Base-by-base conservation (phyloP, 257 asterid genomes). In the Solanum sejunctum region DNA sequence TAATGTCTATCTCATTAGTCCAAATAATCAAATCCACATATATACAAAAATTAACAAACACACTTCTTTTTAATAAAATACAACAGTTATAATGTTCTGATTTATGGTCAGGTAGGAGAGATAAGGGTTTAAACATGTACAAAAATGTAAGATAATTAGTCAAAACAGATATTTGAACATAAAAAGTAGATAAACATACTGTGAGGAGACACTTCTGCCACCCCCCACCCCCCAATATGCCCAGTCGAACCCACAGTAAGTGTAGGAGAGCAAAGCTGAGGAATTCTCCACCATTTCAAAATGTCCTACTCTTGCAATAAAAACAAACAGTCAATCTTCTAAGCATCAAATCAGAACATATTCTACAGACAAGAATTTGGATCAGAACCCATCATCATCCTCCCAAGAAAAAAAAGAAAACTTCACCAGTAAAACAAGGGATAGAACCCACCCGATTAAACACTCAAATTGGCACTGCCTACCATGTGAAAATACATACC, bases 381-480 rank as follows among this genome's bases (percentile, higher is more conserved):
- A 70, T n/a, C 49, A 57, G 78, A 39, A 70, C 7, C 28, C 78
- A 70, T 69, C 51, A 36, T 20, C 77, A 69, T 1, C 77, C 26
- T 69, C 77, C 15, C 9, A 36, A 69, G 36, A 32, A 61, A 23
- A 15, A 32, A 21, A 69, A 3, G 47, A 21, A 23, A 16, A 28
- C 52, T 49, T 82, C 79, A 10, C n/a, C 18, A 79, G 55, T 63
- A 63, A 15, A 84, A 52, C 67, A 60, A 67, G 39, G 78, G 18
- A 49, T 61, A 61, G n/a, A 26, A 55, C 84, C 82, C 80, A 73
- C 86, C 80, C 88, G 61, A 87, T 54, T 28, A 75, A 56, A 61
- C 81, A 84, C 84, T 89, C 21, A 55, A 70, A 84, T 84, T 17
- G 83, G 28, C 82, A 78, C 84, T 83, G 55, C 80, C 58, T 80